These are phyloP conservation scores for Amesomyces nigricolor DNA, from an alignment of 2,329 filamentous ascomycete genomes.

Conservation along the genomic window DNA sequence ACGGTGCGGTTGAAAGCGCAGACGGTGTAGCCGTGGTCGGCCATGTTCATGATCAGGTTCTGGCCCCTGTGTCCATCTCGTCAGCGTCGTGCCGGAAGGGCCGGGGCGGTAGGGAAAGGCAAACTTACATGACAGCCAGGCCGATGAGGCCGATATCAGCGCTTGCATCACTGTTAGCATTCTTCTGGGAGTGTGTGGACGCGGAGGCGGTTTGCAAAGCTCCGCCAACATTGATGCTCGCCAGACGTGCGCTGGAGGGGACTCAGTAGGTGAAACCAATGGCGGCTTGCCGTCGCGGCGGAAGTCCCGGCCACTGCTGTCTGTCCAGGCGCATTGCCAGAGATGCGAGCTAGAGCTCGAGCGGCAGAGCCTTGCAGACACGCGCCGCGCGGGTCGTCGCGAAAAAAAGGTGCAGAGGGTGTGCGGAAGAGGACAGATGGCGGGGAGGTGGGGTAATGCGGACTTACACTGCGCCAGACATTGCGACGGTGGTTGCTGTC, in stretches of 20 bases:
- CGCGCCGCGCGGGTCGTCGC: slow-evolving; percentile 18
- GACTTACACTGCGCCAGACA: slow-evolving; percentile 66
- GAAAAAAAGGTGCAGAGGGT: slow-evolving; percentile 9
- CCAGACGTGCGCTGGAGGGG: slow-evolving; percentile 63
- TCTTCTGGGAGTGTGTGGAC: slow-evolving; percentile 30
- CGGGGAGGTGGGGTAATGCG: slow-evolving; percentile 24
- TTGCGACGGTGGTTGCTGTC: slow-evolving; percentile 33
- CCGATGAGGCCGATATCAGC: slow-evolving; percentile 89
- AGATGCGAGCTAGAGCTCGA: background rate
- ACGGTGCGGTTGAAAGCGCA: slow-evolving; percentile 98
- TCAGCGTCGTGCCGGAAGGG: slow-evolving; percentile 10
- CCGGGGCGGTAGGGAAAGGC: background rate
- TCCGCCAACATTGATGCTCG: slow-evolving; percentile 66
- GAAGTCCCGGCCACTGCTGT: background rate
- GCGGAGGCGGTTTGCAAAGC: slow-evolving; percentile 39
- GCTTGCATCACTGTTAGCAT: slow-evolving; percentile 58
- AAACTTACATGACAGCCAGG: slow-evolving; percentile 77
- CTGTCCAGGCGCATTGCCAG: background rate
- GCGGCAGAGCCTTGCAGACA: slow-evolving; percentile 10
- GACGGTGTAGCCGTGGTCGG: slow-evolving; percentile 91
- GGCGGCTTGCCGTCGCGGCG: slow-evolving; percentile 3
- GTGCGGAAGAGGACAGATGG: slow-evolving; percentile 1
- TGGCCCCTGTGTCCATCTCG: slow-evolving; percentile 49
- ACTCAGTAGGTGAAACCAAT: slow-evolving; percentile 31
- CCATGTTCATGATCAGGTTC: slow-evolving; percentile 86